These are phyloP conservation scores for Rhododendron williamsianum DNA, from an alignment of 148 eudicot genomes.

Conservation along the genomic window DNA sequence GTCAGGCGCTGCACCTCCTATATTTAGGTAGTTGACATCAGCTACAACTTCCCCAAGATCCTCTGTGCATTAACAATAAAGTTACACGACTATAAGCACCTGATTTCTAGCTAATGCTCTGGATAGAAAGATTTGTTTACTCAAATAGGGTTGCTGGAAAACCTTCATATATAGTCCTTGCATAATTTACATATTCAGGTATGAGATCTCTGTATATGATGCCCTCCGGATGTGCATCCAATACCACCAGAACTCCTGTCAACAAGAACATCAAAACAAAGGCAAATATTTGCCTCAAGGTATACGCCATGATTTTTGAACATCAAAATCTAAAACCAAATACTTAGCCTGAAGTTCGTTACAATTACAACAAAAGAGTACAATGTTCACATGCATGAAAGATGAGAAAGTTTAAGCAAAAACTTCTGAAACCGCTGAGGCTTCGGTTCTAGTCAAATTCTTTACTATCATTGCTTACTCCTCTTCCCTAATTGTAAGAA, in stretches of 20 bases:
- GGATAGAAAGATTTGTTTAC: not conserved
- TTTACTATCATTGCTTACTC: not conserved
- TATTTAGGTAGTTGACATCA: conserved; percentile 87
- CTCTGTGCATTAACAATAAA: conserved; percentile 35
- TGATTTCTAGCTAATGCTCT: not conserved
- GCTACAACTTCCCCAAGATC: conserved; percentile 69
- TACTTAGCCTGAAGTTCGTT: not conserved
- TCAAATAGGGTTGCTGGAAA: not conserved
- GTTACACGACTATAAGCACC: not conserved
- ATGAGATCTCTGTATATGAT: conserved; percentile 86
- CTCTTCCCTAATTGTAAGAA: not conserved
- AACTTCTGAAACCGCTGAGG: not conserved
- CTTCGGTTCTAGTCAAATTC: not conserved
- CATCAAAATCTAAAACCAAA: not conserved
- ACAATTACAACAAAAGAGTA: not conserved
- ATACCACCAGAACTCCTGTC: conserved; percentile 80
- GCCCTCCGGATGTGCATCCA: conserved; percentile 89
- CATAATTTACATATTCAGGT: conserved; percentile 72
- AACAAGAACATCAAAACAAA: conserved; percentile 14
- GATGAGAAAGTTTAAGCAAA: not conserved
- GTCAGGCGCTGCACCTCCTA: conserved; percentile 41
- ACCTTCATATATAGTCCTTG: conserved; percentile 95
- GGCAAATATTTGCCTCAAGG: not conserved
- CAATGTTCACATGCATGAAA: not conserved
- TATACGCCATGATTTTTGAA: not conserved